Conservation (phyloP, 345 rosid genomes). For the Brassica juncea region DNA sequence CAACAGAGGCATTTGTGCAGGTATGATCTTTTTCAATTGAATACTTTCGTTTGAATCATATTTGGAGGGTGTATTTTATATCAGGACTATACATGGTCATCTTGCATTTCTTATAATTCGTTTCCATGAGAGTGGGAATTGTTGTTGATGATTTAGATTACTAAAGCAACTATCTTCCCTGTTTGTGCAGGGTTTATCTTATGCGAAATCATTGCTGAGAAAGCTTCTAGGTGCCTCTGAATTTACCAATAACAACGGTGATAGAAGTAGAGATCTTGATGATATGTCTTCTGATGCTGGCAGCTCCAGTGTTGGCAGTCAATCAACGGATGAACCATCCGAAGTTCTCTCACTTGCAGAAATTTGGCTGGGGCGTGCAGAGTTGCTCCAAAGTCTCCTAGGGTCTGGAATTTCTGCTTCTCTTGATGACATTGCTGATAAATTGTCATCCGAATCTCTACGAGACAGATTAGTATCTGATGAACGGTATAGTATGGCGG, state of each 20-base stretch:
- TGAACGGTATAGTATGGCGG: slow-evolving; percentile 97
- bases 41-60: neutral
- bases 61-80: slow-evolving; percentile 11
- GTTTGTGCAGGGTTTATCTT: slow-evolving; percentile 70
- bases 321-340: slow-evolving; percentile 74
- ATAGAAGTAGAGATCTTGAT: slow-evolving; percentile 76
- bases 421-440: slow-evolving; percentile 89
- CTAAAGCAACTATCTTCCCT: slow-evolving; percentile 22
- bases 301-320: slow-evolving; percentile 86
- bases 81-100: slow-evolving; percentile 6
- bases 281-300: slow-evolving; percentile 93
- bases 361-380: slow-evolving; percentile 87
- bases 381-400: slow-evolving; percentile 92
- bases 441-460: slow-evolving; percentile 73
- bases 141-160: slow-evolving; percentile 9
- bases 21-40: slow-evolving; percentile 40
- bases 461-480: slow-evolving; percentile 88
- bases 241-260: slow-evolving; percentile 49
- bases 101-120: slow-evolving; percentile 2
- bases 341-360: slow-evolving; percentile 70
- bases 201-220: slow-evolving; percentile 77
- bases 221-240: slow-evolving; percentile 73
- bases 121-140: neutral
- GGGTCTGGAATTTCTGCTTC: slow-evolving; percentile 97
- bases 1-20: slow-evolving; percentile 90